These are phyloP conservation scores for Pholiota conissans DNA, from an alignment of 768 basidiomycete species.

Conservation along the genomic window DNA sequence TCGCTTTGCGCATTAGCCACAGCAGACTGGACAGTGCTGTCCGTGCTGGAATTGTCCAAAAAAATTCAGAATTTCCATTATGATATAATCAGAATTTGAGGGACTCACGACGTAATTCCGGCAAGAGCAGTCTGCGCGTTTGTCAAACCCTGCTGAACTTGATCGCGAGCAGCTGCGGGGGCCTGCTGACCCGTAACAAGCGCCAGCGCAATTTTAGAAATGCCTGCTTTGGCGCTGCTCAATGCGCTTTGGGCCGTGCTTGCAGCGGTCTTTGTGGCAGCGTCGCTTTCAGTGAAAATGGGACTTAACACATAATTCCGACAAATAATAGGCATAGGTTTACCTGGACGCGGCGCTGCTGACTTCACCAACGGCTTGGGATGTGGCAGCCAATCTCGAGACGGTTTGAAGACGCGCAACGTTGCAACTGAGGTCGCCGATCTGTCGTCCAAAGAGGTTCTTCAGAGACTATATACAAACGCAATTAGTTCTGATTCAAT, in stretches of 20 bases:
- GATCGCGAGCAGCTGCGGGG: constrained; percentile 4
- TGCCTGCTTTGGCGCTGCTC: constrained; percentile 1
- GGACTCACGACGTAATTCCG: constrained; percentile 1
- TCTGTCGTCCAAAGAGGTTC: neutral
- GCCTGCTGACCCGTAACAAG: constrained; percentile 3
- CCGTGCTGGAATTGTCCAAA: neutral
- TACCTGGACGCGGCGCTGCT: neutral
- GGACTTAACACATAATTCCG: neutral
- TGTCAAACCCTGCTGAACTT: neutral
- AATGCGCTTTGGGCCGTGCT: neutral
- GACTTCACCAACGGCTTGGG: neutral
- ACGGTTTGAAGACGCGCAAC: constrained; percentile 7
- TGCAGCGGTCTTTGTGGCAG: neutral
- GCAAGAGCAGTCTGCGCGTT: neutral
- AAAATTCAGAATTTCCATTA: neutral
- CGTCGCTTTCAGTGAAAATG: neutral
- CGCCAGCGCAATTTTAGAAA: neutral
- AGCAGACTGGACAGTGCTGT: neutral
- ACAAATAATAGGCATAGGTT: neutral
- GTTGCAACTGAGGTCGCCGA: constrained; percentile 1
- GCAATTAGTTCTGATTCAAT: neutral
- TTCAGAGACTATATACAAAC: neutral
- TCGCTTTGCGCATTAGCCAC: constrained; percentile 1
- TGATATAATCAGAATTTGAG: neutral
- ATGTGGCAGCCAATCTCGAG: neutral